A percentile compares a stretch with the other conserved stretches of the same genome.
Evolutionary conservation across 202 grass and related monocot genomes (phyloP).

Genomic region (Setaria viridis): DNA sequence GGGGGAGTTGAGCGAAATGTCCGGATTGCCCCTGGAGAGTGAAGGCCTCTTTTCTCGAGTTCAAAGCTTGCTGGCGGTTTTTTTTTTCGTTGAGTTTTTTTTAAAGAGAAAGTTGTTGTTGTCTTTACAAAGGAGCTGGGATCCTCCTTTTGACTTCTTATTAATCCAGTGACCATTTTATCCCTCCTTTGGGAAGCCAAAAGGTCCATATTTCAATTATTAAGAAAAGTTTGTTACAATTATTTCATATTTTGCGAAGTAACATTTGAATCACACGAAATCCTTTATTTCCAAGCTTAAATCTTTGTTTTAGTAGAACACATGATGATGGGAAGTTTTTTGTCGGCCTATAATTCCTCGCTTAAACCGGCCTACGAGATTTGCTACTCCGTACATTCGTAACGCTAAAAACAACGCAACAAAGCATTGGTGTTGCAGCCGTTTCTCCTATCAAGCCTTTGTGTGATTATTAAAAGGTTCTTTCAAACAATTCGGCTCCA

Average conservation of each 20-base stretch:
- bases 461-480: neutral
- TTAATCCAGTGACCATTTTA: neutral
- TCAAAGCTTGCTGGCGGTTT: neutral
- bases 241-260: too few species aligned
- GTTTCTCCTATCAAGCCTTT: neutral
- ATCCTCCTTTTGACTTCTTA: neutral
- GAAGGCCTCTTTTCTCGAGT: neutral
- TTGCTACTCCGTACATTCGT: too few species aligned
- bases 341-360: too few species aligned
- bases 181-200: neutral
- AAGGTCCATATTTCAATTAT: too few species aligned
- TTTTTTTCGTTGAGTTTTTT: too few species aligned
- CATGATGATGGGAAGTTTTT: too few species aligned
- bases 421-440: neutral
- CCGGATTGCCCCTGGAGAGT: conserved; percentile 13
- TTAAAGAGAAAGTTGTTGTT: neutral
- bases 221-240: too few species aligned
- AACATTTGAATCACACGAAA: too few species aligned
- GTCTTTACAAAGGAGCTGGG: neutral
- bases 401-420: neutral
- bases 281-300: too few species aligned
- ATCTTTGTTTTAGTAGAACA: too few species aligned
- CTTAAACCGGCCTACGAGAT: too few species aligned
- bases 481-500: neutral
- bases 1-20: neutral